Evolutionary conservation across 2,329 filamentous ascomycete species (phyloP).

Genomic region (Fusarium neocosmosporiellum): DNA sequence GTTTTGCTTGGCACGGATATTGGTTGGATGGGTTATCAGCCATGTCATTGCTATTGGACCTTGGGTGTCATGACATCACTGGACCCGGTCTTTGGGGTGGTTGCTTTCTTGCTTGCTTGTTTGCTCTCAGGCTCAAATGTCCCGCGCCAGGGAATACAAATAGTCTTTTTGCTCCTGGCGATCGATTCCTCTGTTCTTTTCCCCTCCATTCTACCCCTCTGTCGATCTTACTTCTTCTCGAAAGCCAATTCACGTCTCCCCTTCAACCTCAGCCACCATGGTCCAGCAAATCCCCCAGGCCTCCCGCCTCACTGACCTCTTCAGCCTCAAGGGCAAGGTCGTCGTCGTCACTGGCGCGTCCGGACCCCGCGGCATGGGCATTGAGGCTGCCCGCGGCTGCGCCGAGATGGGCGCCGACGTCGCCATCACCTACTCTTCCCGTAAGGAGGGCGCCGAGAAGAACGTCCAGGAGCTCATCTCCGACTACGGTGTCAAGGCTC

Average conservation of each 20-base stretch:
- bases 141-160: slow-evolving; percentile 27
- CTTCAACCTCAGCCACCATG: slow-evolving; percentile 52
- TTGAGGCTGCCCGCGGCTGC: slow-evolving; percentile 74
- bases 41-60: background rate
- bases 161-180: slow-evolving; percentile 14
- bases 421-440: slow-evolving; percentile 78
- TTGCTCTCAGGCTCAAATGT: slow-evolving; percentile 3
- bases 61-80: slow-evolving; percentile 41
- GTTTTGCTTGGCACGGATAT: background rate
- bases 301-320: slow-evolving; percentile 71
- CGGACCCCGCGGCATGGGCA: slow-evolving; percentile 76
- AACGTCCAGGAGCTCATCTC: slow-evolving; percentile 73
- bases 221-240: background rate
- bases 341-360: slow-evolving; percentile 77
- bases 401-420: slow-evolving; percentile 78
- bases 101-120: slow-evolving; percentile 16
- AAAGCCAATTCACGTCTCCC: background rate
- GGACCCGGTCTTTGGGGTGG: slow-evolving; percentile 6
- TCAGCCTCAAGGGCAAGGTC: slow-evolving; percentile 79
- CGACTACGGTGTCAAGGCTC: slow-evolving; percentile 75
- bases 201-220: slow-evolving; percentile 7
- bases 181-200: background rate
- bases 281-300: slow-evolving; percentile 68
- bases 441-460: slow-evolving; percentile 74
- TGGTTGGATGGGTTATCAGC: background rate